These are phyloP conservation scores for Suhomyces kilbournensis DNA, from an alignment of 805 yeast species.

Conservation along the genomic window DNA sequence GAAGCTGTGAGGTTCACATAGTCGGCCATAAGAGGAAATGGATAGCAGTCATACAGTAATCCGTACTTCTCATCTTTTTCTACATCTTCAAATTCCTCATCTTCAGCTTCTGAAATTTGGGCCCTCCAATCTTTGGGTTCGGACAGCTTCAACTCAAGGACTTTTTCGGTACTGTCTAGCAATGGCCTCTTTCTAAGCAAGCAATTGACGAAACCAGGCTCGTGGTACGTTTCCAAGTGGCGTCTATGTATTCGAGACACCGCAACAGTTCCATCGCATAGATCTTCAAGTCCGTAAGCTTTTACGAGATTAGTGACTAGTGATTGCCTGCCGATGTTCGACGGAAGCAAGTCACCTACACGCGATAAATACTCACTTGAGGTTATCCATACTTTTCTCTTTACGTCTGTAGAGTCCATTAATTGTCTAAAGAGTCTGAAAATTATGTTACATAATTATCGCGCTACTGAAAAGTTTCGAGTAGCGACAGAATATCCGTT, in stretches of 20 bases:
- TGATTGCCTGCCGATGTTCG: conserved; percentile 51
- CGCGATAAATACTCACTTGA: conserved; percentile 15
- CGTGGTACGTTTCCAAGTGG: conserved; percentile 52
- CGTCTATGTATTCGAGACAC: conserved; percentile 22
- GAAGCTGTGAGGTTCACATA: conserved; percentile 54
- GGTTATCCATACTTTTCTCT: conserved; percentile 20
- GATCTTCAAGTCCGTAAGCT: conserved; percentile 36
- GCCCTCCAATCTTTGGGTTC: background rate
- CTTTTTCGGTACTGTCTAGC: conserved; percentile 6
- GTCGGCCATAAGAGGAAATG: conserved; percentile 50
- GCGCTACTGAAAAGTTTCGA: background rate
- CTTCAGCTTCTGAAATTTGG: background rate
- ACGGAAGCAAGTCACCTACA: conserved; percentile 45
- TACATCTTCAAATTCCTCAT: background rate
- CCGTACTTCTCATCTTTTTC: conserved; percentile 28
- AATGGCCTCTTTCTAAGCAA: conserved; percentile 29
- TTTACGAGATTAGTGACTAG: conserved; percentile 40
- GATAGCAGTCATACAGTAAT: conserved; percentile 60
- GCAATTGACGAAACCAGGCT: conserved; percentile 35
- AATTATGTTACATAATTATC: background rate
- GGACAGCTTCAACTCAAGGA: background rate
- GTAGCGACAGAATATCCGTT: conserved; percentile 3
- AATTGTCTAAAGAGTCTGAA: background rate
- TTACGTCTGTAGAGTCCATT: background rate
- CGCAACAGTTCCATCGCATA: conserved; percentile 23